A percentile compares a stretch with the other conserved stretches of the same genome.
Evolutionary conservation across 1,139 yeast genomes (phyloP).

Genomic region (Sugiyamaella grinbergsii): DNA sequence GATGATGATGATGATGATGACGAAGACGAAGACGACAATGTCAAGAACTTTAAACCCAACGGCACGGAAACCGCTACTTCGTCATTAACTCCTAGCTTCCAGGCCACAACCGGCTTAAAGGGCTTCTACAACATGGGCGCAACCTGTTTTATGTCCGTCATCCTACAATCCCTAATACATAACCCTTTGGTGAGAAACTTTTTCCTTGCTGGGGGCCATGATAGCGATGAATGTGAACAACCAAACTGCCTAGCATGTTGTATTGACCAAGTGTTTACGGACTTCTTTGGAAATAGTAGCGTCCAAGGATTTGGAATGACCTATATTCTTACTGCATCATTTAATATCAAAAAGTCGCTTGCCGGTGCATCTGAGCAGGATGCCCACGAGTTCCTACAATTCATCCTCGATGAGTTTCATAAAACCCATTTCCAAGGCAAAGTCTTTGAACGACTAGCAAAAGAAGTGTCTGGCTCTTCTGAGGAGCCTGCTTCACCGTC

Average conservation of each 20-base stretch:
- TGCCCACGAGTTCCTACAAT: conserved; percentile 97
- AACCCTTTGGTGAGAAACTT: conserved; percentile 81
- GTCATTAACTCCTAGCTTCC: conserved; percentile 57
- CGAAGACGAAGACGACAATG: conserved; percentile 20
- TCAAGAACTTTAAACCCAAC: neutral
- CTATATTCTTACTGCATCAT: conserved; percentile 71
- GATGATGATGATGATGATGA: conserved; percentile 17
- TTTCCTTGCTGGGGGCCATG: conserved; percentile 71
- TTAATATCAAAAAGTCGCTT: conserved; percentile 78
- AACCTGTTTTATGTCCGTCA: conserved; percentile 93
- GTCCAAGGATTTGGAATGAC: conserved; percentile 76
- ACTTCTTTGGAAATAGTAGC: conserved; percentile 55
- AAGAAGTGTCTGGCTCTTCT: no score
- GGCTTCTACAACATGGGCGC: conserved; percentile 95
- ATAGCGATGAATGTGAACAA: conserved; percentile 31
- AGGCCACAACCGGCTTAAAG: conserved; percentile 71
- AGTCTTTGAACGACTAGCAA: conserved; percentile 21
- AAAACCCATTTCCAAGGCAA: conserved; percentile 32
- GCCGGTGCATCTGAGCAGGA: conserved; percentile 98
- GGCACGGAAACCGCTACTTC: no score
- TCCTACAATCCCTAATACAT: conserved; percentile 81
- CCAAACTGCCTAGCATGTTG: conserved; percentile 78
- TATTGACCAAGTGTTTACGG: conserved; percentile 71
- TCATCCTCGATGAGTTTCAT: conserved; percentile 81
- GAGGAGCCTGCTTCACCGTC: conserved; percentile 15